These are phyloP conservation scores for Erysimum pusillum DNA, from an alignment of 441 rosid species.

Conservation along the genomic window DNA sequence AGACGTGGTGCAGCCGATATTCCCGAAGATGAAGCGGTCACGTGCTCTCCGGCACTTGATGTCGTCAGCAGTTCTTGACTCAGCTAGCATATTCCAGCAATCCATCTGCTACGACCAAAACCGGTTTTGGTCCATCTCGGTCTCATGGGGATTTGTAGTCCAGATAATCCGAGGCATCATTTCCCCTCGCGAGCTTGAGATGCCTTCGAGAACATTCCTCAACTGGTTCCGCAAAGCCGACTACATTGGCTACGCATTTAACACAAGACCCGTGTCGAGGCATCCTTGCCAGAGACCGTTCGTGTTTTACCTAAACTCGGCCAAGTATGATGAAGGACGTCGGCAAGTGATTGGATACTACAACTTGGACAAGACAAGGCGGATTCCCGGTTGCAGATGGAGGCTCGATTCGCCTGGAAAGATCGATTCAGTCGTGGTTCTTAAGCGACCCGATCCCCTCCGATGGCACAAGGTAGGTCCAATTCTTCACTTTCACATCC, in stretches of 20 bases:
- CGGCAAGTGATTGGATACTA: no score
- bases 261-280: conserved; percentile 79
- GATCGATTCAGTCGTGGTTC: no score
- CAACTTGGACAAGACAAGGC: no score
- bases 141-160: conserved; percentile 90
- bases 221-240: conserved; percentile 87
- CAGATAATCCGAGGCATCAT: conserved; percentile 74
- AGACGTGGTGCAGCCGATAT: conserved; percentile 79
- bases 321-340: no score
- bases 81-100: conserved; percentile 85
- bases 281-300: conserved; percentile 85
- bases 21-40: conserved; percentile 65
- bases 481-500: neutral
- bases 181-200: conserved; percentile 90
- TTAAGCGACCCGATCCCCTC: conserved; percentile 59
- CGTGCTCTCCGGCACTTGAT: conserved; percentile 68
- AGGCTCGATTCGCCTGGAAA: no score
- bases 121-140: conserved; percentile 73
- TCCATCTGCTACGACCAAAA: conserved; percentile 79
- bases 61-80: conserved; percentile 63
- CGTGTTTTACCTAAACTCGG: neutral
- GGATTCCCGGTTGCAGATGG: no score
- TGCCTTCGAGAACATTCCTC: conserved; percentile 85
- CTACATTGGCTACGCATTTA: conserved; percentile 82
- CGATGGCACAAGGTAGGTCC: conserved; percentile 75